phyloP scores from a whole-genome alignment of 2,329 filamentous ascomycete genomes.

The Cordyceps cicadae region DNA sequence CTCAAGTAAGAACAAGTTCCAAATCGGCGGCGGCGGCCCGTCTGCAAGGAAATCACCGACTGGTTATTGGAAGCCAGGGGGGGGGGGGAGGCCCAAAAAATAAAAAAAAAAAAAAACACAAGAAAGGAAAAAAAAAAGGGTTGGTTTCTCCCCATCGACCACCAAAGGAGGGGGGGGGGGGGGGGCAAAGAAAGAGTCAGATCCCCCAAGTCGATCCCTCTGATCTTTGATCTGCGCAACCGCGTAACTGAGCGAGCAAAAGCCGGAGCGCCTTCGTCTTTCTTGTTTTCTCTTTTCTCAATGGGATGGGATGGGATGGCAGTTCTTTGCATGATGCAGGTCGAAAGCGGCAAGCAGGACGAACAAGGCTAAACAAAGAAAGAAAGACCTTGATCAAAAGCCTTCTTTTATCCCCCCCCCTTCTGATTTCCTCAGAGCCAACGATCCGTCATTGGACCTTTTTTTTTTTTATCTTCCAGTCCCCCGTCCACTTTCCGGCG shows the following conservation, averaged over 20 bases:
- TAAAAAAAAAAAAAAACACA: too few species aligned
- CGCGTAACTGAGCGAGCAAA: neutral
- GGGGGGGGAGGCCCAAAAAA: too few species aligned
- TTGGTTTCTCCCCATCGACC: too few species aligned
- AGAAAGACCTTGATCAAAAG: too few species aligned
- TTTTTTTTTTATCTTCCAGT: too few species aligned
- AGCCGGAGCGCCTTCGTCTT: neutral
- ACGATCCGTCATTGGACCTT: neutral
- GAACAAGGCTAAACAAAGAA: too few species aligned
- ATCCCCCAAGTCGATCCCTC: neutral
- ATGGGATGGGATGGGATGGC: neutral
- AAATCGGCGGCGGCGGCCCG: neutral
- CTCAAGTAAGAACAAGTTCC: neutral
- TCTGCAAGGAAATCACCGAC: neutral
- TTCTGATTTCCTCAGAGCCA: too few species aligned
- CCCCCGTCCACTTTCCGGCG: neutral
- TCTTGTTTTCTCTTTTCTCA: conserved; percentile 8
- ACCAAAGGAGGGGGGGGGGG: too few species aligned
- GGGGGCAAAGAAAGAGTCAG: too few species aligned
- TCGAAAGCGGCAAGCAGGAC: neutral
- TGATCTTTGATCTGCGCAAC: neutral
- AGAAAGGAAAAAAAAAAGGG: too few species aligned
- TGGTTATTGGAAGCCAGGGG: neutral
- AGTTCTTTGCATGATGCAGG: neutral
- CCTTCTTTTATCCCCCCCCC: too few species aligned